Conservation (phyloP, 495 filamentous ascomycete genomes). For the Bacidia rubella region DNA sequence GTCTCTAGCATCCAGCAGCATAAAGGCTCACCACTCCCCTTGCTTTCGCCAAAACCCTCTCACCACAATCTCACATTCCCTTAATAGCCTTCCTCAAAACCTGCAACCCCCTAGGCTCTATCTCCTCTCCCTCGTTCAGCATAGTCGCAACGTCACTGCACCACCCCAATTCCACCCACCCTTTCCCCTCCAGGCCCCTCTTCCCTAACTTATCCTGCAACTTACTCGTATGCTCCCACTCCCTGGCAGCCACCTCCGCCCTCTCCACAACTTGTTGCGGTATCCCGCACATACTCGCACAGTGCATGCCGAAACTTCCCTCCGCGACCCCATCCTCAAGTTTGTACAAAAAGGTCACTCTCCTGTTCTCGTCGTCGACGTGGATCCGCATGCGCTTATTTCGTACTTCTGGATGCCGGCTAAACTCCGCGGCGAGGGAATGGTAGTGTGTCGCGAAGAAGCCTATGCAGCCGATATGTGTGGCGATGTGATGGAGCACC, state of each 20-base stretch:
- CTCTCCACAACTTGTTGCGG: slow-evolving; percentile 65
- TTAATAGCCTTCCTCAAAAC: slow-evolving; percentile 61
- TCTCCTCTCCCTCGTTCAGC: slow-evolving; percentile 38
- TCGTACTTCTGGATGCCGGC: slow-evolving; percentile 70
- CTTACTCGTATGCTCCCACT: slow-evolving; percentile 89
- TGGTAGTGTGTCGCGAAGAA: slow-evolving; percentile 99
- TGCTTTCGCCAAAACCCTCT: no score
- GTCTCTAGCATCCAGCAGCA: no score
- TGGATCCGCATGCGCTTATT: slow-evolving; percentile 85
- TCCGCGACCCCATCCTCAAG: slow-evolving; percentile 91
- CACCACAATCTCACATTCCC: slow-evolving; percentile 43
- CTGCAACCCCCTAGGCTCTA: slow-evolving; percentile 18
- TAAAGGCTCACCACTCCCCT: no score
- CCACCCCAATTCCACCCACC: slow-evolving; percentile 70
- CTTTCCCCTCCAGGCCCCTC: slow-evolving; percentile 43
- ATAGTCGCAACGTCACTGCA: slow-evolving; percentile 86
- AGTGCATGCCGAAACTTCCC: slow-evolving; percentile 98
- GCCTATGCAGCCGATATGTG: slow-evolving; percentile 81
- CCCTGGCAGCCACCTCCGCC: slow-evolving; percentile 79
- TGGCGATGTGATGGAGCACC: slow-evolving; percentile 87
- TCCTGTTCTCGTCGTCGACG: slow-evolving; percentile 71
- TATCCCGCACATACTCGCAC: slow-evolving; percentile 95
- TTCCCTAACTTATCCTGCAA: slow-evolving; percentile 73
- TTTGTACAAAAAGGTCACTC: slow-evolving; percentile 90
- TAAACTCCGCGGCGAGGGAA: slow-evolving; percentile 80